Percentiles rank a stretch among this genome's conserved stretches.
Conservation (phyloP, 495 filamentous ascomycete genomes). For the Talaromyces borbonicus region DNA sequence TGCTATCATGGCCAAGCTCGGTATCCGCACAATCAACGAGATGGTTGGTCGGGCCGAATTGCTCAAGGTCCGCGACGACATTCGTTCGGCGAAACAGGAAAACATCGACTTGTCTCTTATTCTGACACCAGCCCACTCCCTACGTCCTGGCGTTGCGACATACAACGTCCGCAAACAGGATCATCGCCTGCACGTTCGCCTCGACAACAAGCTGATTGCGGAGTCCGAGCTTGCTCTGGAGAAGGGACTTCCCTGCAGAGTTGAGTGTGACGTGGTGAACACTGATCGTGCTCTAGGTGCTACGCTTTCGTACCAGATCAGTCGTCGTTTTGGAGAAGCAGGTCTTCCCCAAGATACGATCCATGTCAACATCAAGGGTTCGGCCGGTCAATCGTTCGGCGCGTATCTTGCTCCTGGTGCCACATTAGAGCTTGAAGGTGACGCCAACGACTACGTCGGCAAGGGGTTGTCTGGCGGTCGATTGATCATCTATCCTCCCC, state of each 20-base stretch:
- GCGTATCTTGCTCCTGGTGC: conserved; percentile 92
- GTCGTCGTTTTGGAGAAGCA: conserved; percentile 80
- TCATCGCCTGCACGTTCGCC: conserved; percentile 81
- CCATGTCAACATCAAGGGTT: conserved; percentile 97
- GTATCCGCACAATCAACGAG: conserved; percentile 92
- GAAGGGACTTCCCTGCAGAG: conserved; percentile 88
- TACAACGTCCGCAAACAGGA: conserved; percentile 99
- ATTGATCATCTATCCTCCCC: conserved; percentile 92
- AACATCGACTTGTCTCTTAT: conserved; percentile 95
- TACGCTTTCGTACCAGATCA: conserved; percentile 94
- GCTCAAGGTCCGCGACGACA: conserved; percentile 79
- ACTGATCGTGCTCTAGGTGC: conserved; percentile 94
- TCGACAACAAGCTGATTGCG: conserved; percentile 98
- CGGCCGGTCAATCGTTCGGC: conserved; percentile 95
- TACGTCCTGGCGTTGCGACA: conserved; percentile 91
- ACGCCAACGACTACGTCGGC: conserved; percentile 96
- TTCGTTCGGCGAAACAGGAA: conserved; percentile 78
- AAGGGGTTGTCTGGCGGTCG: conserved; percentile 96
- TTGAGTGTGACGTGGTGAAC: conserved; percentile 98
- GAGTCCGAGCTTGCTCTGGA: conserved; percentile 95
- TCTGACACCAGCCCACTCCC: conserved; percentile 89
- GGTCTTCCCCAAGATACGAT: conserved; percentile 92
- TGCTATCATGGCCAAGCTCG: conserved; percentile 96
- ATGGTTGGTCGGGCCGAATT: conserved; percentile 94
- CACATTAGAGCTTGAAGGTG: conserved; percentile 93